Conservation (phyloP, 148 eudicot species). For the Camellia granthamiana region DNA sequence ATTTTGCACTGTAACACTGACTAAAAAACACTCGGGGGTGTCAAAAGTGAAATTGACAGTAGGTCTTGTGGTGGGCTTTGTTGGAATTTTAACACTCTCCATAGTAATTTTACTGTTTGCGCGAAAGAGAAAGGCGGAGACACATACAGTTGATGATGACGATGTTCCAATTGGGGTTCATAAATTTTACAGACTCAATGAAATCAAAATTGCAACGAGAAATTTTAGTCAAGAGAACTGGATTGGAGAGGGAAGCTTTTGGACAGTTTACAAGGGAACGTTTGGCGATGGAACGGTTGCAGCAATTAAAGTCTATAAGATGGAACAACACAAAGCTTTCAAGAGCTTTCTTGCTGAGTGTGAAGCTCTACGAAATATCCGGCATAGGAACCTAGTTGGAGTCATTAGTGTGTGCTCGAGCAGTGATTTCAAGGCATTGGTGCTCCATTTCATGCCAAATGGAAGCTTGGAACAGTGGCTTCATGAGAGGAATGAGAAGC, state of each 20-base stretch:
- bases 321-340: constrained; percentile 15
- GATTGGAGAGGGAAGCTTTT: too few species aligned
- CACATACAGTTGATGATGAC: neutral
- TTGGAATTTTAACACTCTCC: constrained; percentile 5
- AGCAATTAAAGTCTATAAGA: constrained; percentile 26
- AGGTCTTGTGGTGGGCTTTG: constrained; percentile 13
- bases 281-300: constrained; percentile 19
- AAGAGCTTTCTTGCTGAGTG: constrained; percentile 28
- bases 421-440: constrained; percentile 28
- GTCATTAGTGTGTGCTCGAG: constrained; percentile 22
- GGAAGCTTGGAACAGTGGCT: constrained; percentile 31
- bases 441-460: constrained; percentile 24
- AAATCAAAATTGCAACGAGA: constrained; percentile 22
- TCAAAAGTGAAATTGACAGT: constrained; percentile 10
- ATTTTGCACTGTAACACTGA: constrained; percentile 2
- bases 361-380: constrained; percentile 24
- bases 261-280: too few species aligned
- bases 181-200: constrained; percentile 2
- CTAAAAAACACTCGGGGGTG: neutral
- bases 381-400: constrained; percentile 26
- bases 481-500: constrained; percentile 3
- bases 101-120: neutral
- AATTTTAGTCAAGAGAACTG: constrained; percentile 6
- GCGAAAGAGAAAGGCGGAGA: neutral
- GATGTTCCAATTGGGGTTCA: too few species aligned